These are phyloP conservation scores for Centaurea solstitialis DNA, from an alignment of 129 eudicot species.

Conservation along the genomic window DNA sequence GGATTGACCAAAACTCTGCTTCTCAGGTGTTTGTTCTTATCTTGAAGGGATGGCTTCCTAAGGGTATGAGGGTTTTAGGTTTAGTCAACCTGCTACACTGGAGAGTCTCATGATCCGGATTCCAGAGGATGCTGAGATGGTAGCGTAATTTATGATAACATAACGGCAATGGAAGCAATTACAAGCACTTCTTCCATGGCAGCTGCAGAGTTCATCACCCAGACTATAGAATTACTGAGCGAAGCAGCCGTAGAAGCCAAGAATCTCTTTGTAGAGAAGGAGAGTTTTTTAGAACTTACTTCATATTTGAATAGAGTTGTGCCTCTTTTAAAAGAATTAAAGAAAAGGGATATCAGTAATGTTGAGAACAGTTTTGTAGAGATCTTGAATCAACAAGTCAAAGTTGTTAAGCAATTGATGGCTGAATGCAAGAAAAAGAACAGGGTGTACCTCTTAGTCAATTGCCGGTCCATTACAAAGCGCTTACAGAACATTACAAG, in stretches of 20 bases:
- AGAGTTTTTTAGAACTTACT: constrained; percentile 47
- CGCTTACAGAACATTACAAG: constrained; percentile 50
- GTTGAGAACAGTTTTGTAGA: constrained; percentile 33
- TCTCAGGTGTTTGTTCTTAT: constrained; percentile 14
- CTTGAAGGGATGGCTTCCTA: not conserved
- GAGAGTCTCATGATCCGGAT: constrained; percentile 10
- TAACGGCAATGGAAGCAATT: constrained; percentile 36
- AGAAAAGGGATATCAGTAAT: constrained; percentile 29
- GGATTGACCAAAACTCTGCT: constrained; percentile 15
- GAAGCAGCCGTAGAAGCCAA: constrained; percentile 42
- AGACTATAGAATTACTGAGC: constrained; percentile 36
- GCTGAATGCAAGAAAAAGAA: constrained; percentile 55
- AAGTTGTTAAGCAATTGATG: constrained; percentile 41
- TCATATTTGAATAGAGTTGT: constrained; percentile 44
- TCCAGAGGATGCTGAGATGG: constrained; percentile 4
- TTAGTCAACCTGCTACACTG: constrained; percentile 8
- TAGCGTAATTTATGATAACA: constrained; percentile 15
- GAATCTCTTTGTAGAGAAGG: constrained; percentile 41
- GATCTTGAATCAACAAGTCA: constrained; percentile 48
- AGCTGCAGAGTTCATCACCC: constrained; percentile 36
- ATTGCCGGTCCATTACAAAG: constrained; percentile 41
- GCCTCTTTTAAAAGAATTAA: constrained; percentile 55
- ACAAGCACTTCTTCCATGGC: constrained; percentile 37
- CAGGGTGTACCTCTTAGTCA: constrained; percentile 53
- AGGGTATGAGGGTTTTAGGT: constrained; percentile 9